A percentile compares a stretch with the other conserved stretches of the same genome.
phyloP scores from a whole-genome alignment of 2,329 filamentous ascomycete species.

The Botrytis medusae region DNA sequence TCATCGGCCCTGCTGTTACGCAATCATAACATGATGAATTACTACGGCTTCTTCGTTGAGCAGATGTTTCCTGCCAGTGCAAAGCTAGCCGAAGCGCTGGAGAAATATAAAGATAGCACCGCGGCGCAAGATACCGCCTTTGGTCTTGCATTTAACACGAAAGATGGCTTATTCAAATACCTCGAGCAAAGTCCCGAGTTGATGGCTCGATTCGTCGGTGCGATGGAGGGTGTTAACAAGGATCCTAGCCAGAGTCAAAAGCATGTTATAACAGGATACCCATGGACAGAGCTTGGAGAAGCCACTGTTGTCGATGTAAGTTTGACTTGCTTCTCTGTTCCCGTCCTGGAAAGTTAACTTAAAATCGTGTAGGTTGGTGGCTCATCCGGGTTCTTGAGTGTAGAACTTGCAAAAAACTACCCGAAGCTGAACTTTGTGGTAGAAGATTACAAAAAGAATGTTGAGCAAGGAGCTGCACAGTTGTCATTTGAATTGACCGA shows the following conservation, averaged over 20 bases:
- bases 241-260: slow-evolving; percentile 11
- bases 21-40: slow-evolving; percentile 3
- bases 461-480: slow-evolving; percentile 37
- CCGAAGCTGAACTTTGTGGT: slow-evolving; percentile 32
- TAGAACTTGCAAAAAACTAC: slow-evolving; percentile 30
- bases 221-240: slow-evolving; percentile 19
- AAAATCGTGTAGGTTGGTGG: slow-evolving; percentile 31
- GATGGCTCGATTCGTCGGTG: slow-evolving; percentile 8
- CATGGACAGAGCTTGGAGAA: slow-evolving; percentile 33
- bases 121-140: slow-evolving; percentile 2
- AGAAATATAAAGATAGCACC: slow-evolving; percentile 8
- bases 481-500: slow-evolving; percentile 39
- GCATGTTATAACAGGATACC: slow-evolving; percentile 24
- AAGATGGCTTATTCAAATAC: slow-evolving; percentile 8
- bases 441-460: slow-evolving; percentile 23
- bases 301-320: slow-evolving; percentile 35
- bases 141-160: slow-evolving; percentile 7
- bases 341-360: background rate
- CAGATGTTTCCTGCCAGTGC: slow-evolving; percentile 14
- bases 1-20: background rate
- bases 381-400: slow-evolving; percentile 31
- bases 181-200: slow-evolving; percentile 4
- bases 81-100: slow-evolving; percentile 6
- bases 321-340: background rate
- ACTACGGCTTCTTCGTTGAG: slow-evolving; percentile 3